Evolutionary conservation across 768 basidiomycete species (phyloP), one percentile per base, ranked within the genome.

Genomic region (Auricularia cornea): DNA sequence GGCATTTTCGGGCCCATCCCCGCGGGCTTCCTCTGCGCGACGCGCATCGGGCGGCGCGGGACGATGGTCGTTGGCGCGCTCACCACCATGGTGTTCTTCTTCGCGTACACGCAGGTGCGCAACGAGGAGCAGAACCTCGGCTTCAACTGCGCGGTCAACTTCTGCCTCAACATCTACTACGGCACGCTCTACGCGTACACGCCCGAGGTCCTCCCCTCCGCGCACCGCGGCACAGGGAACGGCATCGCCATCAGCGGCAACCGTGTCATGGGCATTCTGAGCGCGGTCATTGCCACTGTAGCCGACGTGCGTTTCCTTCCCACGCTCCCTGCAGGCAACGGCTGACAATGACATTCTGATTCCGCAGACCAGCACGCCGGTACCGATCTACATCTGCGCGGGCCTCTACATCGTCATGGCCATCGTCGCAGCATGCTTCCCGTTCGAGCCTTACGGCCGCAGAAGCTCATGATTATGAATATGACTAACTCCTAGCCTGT

Each of bases 161-260:
- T 57, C 28, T 57, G 26, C 26, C 54, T 57, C 54, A 57, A 57
- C 54, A 57, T 57, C 6, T 57, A 57, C 28, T 57, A 57, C 54
- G 62, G 64, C 73, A 57, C 54, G 26, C 28, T 83, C 16, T 85
- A 80, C 61, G 83, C 83, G 1, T 84, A 83, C 66, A 84, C 84
- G 8, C 84, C 84, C 1, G 83, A 85, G 68, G 80, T 82, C 23
- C 85, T 85, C 73, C 81, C 84, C 0, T 81, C 81, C 0, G 80
- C 81, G 3, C 81, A 83, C 65, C 78, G 84, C 54, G 54, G 54
- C 26, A 57, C 54, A 11, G 54, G 54, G 11, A 57, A 57, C 54
- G 54, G 54, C 28, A 57, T 57, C 28, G 54, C 54, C 8, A 57
- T 57, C 23, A 31, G 28, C 18, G 16, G 54, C 1, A 57, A 57